A percentile compares a stretch with the other conserved stretches of the same genome.
Conservation (phyloP, 2,329 filamentous ascomycete genomes). For the Colletotrichum cuscutae region DNA sequence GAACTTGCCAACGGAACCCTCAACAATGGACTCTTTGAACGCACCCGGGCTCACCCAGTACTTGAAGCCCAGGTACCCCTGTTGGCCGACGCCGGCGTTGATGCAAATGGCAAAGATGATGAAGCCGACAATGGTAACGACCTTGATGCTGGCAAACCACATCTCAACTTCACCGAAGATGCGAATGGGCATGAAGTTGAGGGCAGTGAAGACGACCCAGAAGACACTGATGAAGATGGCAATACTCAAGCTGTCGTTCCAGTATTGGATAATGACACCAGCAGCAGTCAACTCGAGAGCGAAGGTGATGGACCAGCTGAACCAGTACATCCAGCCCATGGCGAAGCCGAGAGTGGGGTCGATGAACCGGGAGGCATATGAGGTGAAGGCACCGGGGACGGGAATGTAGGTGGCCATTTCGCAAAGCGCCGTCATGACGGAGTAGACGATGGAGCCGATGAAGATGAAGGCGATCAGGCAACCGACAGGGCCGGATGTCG, state of each 20-base stretch:
- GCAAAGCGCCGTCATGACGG: constrained; percentile 76
- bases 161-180: constrained; percentile 84
- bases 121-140: constrained; percentile 79
- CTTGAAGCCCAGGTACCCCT: constrained; percentile 79
- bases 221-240: constrained; percentile 80
- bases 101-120: constrained; percentile 81
- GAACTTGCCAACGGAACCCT: constrained; percentile 67
- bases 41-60: constrained; percentile 77
- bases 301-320: constrained; percentile 79
- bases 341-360: constrained; percentile 79
- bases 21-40: constrained; percentile 70
- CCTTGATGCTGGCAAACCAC: constrained; percentile 82
- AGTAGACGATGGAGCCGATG: constrained; percentile 78
- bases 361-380: constrained; percentile 80
- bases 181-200: constrained; percentile 78
- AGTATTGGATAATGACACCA: constrained; percentile 81
- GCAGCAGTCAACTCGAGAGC: constrained; percentile 79
- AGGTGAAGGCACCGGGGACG: constrained; percentile 79
- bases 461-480: constrained; percentile 76
- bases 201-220: constrained; percentile 73
- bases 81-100: constrained; percentile 74
- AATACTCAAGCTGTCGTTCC: constrained; percentile 70
- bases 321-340: constrained; percentile 89
- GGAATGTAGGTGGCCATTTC: constrained; percentile 85
- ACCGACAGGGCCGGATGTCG: constrained; percentile 72